Evolutionary conservation across 1,139 yeast genomes (phyloP).

Genomic region (Saccharomyces hybrid): DNA sequence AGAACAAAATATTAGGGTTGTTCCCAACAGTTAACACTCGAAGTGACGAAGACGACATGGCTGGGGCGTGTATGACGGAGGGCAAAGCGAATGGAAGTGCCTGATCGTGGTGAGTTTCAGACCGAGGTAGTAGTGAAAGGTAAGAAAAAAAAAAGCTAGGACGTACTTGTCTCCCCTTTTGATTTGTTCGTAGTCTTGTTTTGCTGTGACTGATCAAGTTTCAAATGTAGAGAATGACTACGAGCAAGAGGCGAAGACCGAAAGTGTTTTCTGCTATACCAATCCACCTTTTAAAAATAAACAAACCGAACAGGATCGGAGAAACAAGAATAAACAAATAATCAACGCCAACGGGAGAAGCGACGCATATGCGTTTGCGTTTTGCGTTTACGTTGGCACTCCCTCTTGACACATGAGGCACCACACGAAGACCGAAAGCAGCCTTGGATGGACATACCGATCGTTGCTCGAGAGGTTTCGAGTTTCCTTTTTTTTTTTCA

Average conservation of each 20-base stretch:
- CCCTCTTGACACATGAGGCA: neutral
- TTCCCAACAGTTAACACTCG: slow-evolving; percentile 28
- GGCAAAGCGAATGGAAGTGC: neutral
- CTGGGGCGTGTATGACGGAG: neutral
- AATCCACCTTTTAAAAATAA: neutral
- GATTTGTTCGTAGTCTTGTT: neutral
- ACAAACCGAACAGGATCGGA: neutral
- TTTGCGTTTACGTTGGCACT: neutral
- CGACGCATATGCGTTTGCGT: neutral
- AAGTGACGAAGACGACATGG: slow-evolving; percentile 20
- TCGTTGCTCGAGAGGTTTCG: neutral
- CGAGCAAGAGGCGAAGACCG: neutral
- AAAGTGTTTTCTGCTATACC: neutral
- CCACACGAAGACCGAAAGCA: neutral
- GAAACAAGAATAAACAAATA: neutral
- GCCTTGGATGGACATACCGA: neutral
- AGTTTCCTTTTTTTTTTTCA: neutral
- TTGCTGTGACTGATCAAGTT: neutral
- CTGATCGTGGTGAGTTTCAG: neutral
- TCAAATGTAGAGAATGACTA: neutral
- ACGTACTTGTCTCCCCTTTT: neutral
- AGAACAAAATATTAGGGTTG: slow-evolving; percentile 27
- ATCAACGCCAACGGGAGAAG: neutral
- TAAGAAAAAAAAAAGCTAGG: neutral
- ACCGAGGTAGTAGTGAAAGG: neutral